Conservation (phyloP, 306 rosid genomes). For the Vachellia pachyceras region DNA sequence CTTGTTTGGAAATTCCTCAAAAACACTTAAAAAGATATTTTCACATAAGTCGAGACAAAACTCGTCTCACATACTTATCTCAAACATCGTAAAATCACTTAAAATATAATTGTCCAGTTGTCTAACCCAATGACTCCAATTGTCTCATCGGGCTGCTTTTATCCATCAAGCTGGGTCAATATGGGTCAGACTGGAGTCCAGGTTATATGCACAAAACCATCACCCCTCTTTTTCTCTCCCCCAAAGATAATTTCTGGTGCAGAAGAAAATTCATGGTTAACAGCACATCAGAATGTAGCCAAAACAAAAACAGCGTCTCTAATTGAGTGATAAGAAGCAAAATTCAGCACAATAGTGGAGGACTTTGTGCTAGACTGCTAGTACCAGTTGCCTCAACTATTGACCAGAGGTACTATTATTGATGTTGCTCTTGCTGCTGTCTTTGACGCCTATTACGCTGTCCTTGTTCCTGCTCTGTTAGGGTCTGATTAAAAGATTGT, state of each 20-base stretch:
- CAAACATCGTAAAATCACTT: too few relatives aligned
- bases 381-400: too few relatives aligned
- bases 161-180: too few relatives aligned
- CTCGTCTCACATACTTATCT: too few relatives aligned
- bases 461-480: conserved; percentile 40
- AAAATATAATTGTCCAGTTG: too few relatives aligned
- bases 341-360: conserved; percentile 14
- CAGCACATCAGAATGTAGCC: conserved; percentile 1
- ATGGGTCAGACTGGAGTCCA: too few relatives aligned
- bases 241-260: background rate
- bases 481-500: conserved; percentile 46
- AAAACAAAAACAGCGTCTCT: background rate
- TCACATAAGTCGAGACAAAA: too few relatives aligned
- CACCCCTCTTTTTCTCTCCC: background rate
- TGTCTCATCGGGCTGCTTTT: background rate
- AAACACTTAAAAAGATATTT: too few relatives aligned
- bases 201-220: background rate
- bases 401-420: conserved; percentile 30
- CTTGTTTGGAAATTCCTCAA: background rate
- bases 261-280: background rate
- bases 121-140: background rate
- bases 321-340: conserved; percentile 2
- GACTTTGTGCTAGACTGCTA: too few relatives aligned
- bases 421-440: conserved; percentile 42
- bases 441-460: conserved; percentile 33